Evolutionary conservation across 2,329 filamentous ascomycete species (phyloP).

Genomic region (Aspergillus sp.): DNA sequence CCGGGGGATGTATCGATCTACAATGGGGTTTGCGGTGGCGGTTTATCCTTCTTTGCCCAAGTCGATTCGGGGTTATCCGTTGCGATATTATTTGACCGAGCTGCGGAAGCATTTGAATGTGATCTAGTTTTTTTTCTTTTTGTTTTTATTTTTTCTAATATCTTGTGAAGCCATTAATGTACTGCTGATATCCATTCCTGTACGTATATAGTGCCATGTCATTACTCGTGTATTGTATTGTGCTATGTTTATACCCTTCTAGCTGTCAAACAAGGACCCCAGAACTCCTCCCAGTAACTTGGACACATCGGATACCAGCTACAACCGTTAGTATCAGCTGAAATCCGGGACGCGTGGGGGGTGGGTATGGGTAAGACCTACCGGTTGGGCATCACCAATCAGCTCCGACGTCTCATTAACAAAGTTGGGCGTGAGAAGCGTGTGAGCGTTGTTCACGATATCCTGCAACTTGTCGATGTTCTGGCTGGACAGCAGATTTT

Average conservation of each 20-base stretch:
- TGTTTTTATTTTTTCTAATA: constrained; percentile 6
- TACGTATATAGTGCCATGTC: too few species aligned
- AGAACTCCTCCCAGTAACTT: constrained; percentile 20
- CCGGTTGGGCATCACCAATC: constrained; percentile 27
- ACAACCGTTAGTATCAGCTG: background rate
- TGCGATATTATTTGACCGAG: constrained; percentile 24
- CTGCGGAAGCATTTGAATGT: constrained; percentile 20
- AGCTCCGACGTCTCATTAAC: constrained; percentile 24
- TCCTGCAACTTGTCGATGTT: constrained; percentile 18
- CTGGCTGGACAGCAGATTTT: constrained; percentile 15
- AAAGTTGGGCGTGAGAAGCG: constrained; percentile 19
- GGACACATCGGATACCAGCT: constrained; percentile 24
- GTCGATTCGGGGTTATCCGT: constrained; percentile 22
- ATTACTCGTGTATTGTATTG: too few species aligned
- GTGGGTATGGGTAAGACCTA: constrained; percentile 8
- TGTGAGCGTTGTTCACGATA: constrained; percentile 20
- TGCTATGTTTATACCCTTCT: constrained; percentile 3
- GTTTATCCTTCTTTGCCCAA: constrained; percentile 27
- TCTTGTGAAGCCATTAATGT: background rate
- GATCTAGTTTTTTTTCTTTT: constrained; percentile 5
- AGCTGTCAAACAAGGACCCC: constrained; percentile 10
- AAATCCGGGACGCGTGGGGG: too few species aligned
- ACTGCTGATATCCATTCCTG: too few species aligned
- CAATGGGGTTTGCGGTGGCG: constrained; percentile 25
- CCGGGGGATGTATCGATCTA: constrained; percentile 20